Evolutionary conservation across 371 early-diverging fungal species (phyloP), one percentile per base, ranked within the genome.

Genomic region (Mortierella sp.): DNA sequence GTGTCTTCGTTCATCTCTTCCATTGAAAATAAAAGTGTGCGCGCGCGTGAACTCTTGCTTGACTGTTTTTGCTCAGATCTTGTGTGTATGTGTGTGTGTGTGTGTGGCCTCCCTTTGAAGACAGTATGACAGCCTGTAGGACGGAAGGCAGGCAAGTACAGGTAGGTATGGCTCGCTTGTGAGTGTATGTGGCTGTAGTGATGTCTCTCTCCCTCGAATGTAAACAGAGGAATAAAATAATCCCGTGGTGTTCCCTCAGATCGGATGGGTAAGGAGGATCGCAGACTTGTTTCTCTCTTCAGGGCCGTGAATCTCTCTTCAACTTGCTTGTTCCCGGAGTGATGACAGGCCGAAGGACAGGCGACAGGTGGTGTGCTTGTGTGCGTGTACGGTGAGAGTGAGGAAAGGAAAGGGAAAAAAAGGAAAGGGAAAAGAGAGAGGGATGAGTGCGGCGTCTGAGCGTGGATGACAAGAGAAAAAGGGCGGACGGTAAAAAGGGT

Each of bases 1-100:
- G 21, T 63, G 21, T 35, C 65, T 63, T 41, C 24, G 43, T 68
- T 68, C 68, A 68, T 38, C 41, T 41, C 68, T 68, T 68, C 68
- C 68, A 68, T 68, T 60, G 24, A 24, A 21, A 68, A 68, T 38
- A 41, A 68, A 38, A 60, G 32, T 60, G 38, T 65, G 2, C 38
- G 65, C 63, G 32, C 18, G 35, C 35, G 63, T 32, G 32, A 32
- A 18, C 32, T 63, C 68, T 21, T 35, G 21, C 24, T 63, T 38
- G 68, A 3, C 24, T 38, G 24, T 68, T 14, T 55, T 56, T 56
- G 56, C 24, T 56, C 56, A 68, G 41, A 68, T 5, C 68, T 10
- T 68, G 68, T 51, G 51, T 51, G 51, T 51, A 6, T 51, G 21
- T 4, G 6, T 21, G 21, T 51, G 21, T 51, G 21, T 6, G 51